A percentile compares a stretch with the other conserved stretches of the same genome.
These are phyloP conservation scores for Bisporella sp. DNA, from an alignment of 2,329 filamentous ascomycete species.

Conservation along the genomic window DNA sequence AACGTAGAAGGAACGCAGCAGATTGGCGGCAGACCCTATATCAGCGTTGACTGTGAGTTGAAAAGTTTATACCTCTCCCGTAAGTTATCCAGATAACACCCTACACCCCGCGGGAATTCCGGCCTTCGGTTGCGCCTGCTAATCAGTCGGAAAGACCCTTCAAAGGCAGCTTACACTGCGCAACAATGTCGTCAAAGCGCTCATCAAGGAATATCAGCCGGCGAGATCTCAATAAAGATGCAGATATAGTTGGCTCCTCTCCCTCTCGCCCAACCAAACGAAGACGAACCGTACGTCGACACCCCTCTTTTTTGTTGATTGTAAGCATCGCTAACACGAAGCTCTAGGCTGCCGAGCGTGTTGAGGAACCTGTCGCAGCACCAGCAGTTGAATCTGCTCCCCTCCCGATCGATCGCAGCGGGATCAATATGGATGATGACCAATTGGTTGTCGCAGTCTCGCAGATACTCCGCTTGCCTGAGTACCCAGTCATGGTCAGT, in stretches of 20 bases:
- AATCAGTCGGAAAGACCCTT: no score
- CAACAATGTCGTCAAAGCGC: no score
- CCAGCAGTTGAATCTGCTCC: slow-evolving; percentile 26
- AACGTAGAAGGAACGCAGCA: no score
- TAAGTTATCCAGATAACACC: no score
- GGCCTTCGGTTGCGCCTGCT: no score
- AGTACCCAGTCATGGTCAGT: slow-evolving; percentile 48
- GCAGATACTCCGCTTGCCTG: slow-evolving; percentile 17
- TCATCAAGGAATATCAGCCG: slow-evolving; percentile 9
- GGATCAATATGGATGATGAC: slow-evolving; percentile 38
- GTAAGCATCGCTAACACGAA: slow-evolving; percentile 7
- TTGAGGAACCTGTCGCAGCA: slow-evolving; percentile 26
- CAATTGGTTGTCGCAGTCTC: slow-evolving; percentile 32
- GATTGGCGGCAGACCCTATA: no score
- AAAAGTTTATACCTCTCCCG: no score
- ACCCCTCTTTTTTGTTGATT: neutral
- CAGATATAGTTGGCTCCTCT: slow-evolving; percentile 37
- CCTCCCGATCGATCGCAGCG: slow-evolving; percentile 35
- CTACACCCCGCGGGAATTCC: no score
- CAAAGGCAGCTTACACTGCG: no score
- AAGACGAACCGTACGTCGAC: slow-evolving; percentile 48
- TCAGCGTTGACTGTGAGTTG: no score
- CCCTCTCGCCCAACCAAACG: slow-evolving; percentile 57
- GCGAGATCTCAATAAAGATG: slow-evolving; percentile 25
- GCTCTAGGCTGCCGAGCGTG: slow-evolving; percentile 32